phyloP scores from a whole-genome alignment of 208 protist genomes.

The Acanthamoeba lenticulata region DNA sequence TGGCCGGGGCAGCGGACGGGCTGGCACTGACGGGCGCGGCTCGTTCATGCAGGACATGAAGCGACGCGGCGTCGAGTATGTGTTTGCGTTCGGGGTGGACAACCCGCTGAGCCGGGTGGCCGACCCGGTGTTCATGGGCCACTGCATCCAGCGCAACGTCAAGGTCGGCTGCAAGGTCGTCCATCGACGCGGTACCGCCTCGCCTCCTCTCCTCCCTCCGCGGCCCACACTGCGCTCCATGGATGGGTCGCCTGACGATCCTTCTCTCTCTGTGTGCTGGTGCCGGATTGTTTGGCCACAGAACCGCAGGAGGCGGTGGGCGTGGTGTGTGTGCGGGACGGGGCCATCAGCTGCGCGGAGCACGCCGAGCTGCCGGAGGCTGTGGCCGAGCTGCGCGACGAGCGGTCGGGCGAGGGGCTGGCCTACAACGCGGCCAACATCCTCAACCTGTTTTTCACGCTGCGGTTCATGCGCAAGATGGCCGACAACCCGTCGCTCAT shows the following conservation, averaged over 20 bases:
- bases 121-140: slow-evolving; percentile 13
- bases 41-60: slow-evolving; percentile 9
- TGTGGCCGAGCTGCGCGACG: neutral
- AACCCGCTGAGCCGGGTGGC: neutral
- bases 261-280: no score
- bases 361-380: slow-evolving; percentile 2
- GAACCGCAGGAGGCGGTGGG: neutral
- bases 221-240: neutral
- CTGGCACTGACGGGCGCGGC: neutral
- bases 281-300: neutral
- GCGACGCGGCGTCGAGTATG: slow-evolving; percentile 6
- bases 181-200: neutral
- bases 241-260: no score
- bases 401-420: slow-evolving; percentile 27
- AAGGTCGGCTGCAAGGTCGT: slow-evolving; percentile 54
- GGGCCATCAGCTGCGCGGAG: neutral
- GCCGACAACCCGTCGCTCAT: slow-evolving; percentile 12
- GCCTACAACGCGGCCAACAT: slow-evolving; percentile 61
- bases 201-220: no score
- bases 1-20: neutral
- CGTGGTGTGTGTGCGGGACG: slow-evolving; percentile 15
- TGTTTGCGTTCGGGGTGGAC: slow-evolving; percentile 6
- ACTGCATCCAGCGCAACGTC: slow-evolving; percentile 45
- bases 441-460: slow-evolving; percentile 49
- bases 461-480: slow-evolving; percentile 27